Evolutionary conservation across 2,329 filamentous ascomycete genomes (phyloP).

Genomic region (Bipolaris oryzae): DNA sequence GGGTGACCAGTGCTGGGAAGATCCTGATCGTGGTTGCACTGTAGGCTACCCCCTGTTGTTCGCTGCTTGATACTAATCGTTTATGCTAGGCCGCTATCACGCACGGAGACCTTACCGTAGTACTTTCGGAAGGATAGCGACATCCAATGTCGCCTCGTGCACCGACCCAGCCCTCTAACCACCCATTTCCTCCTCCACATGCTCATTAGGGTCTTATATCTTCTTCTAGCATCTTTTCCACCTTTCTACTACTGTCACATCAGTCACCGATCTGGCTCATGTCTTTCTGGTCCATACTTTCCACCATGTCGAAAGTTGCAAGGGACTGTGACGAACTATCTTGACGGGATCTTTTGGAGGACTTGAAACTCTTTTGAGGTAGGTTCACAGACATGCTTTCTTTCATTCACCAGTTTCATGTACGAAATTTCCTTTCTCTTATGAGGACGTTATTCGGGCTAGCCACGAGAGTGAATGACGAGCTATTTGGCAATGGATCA

Average conservation of each 20-base stretch:
- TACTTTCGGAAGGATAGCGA: constrained; percentile 35
- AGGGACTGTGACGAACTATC: constrained; percentile 17
- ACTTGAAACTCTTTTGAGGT: constrained; percentile 20
- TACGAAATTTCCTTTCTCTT: constrained; percentile 17
- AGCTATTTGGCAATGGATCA: not conserved
- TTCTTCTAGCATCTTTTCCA: constrained; percentile 5
- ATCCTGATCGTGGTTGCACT: constrained; percentile 72
- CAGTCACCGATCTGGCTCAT: constrained; percentile 2
- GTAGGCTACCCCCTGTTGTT: constrained; percentile 59
- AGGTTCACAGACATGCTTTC: not conserved
- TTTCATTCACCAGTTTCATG: constrained; percentile 13
- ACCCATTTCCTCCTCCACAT: not conserved
- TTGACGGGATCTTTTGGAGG: constrained; percentile 29
- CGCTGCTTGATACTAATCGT: not conserved
- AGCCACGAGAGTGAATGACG: not conserved
- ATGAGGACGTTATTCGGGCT: not conserved
- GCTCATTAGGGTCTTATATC: constrained; percentile 8
- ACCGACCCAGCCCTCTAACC: not conserved
- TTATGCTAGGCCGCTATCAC: constrained; percentile 28
- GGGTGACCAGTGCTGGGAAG: constrained; percentile 50
- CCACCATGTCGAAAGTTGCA: constrained; percentile 15
- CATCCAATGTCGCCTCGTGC: not conserved
- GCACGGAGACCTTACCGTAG: constrained; percentile 32
- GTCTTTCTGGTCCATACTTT: constrained; percentile 31
- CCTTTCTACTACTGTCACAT: constrained; percentile 1